Evolutionary conservation across 202 grass and related monocot genomes (phyloP), one percentile per base, ranked within the genome.

Genomic region (Hordeum pubiflorum): DNA sequence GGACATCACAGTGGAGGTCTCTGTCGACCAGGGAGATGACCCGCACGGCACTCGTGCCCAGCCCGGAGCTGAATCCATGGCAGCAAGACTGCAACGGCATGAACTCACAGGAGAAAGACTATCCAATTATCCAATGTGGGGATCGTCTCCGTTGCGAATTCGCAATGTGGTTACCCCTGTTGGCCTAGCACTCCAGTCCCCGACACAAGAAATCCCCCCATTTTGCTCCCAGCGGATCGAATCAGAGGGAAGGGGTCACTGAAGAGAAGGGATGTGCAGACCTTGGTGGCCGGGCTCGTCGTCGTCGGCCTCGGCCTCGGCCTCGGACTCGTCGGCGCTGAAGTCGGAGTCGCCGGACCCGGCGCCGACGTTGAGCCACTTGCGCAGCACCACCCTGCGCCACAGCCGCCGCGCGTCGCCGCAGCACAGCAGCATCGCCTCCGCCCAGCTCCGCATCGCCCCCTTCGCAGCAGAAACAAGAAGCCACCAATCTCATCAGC

Each of bases 301-400:
- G 5, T 92, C 91, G 83, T 85, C 41, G 0, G 37, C 8, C 9
- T 39, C 39, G 39, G 40, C 41, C 14, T 50, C 44, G 44, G 13
- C 55, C 50, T 75, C 82, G 39, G 29, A 61, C 70, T 97, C 94
- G 69, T 97, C 94, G 85, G 91, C 91, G 66, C 94, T 97, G 63
- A 92, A 97, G 24, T 97, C 87, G 9, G 89, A 94, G 18, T 94
- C 87, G 20, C 83, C 85, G 6, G 62, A 76, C 12, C 74, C 93
- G 22, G 71, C 50, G 58, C 69, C 93, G 85, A 97, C 76, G 66
- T 97, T 97, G 71, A 97, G 94, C 94, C 94, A 97, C 71, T 97
- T 97, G 71, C 86, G 87, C 62, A 97, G 78, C n/a, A 94, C 86
- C 24, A 97, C 81, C 91, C 81, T 94, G 36, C 66, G 82, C 94